Percentiles rank a stretch among this genome's conserved stretches.
phyloP scores from a whole-genome alignment of 2,329 filamentous ascomycete species.

The Fusarium keratoplasticum region DNA sequence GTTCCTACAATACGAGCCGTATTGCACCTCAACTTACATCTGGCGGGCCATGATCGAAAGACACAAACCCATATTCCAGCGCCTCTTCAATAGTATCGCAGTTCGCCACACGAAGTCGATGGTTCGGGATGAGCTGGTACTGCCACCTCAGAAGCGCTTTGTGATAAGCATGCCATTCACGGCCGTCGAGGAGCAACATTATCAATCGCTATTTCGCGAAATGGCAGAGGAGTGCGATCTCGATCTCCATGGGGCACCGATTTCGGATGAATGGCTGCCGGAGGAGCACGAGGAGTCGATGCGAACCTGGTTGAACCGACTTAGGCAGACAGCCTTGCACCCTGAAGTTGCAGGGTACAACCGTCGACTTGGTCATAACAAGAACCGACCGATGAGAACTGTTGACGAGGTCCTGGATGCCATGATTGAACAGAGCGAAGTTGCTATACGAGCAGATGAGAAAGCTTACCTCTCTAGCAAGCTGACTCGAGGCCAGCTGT shows the following conservation, averaged over 20 bases:
- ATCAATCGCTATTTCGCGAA: constrained; percentile 78
- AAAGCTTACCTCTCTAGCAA: constrained; percentile 72
- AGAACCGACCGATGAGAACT: constrained; percentile 77
- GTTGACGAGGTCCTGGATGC: constrained; percentile 87
- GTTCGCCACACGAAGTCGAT: constrained; percentile 88
- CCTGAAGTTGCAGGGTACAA: constrained; percentile 81
- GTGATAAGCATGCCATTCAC: constrained; percentile 93
- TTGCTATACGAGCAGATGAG: constrained; percentile 74
- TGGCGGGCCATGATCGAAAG: constrained; percentile 75
- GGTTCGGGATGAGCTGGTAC: constrained; percentile 79
- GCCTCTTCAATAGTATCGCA: constrained; percentile 77
- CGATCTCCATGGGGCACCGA: constrained; percentile 71
- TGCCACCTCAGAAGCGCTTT: constrained; percentile 87
- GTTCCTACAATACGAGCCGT: constrained; percentile 85
- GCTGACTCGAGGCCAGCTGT: constrained; percentile 79
- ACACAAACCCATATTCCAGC: constrained; percentile 73
- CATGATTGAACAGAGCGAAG: constrained; percentile 90
- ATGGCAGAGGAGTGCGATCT: constrained; percentile 80
- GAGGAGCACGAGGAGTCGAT: constrained; percentile 76
- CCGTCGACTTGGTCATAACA: constrained; percentile 71
- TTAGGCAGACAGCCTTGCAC: constrained; percentile 87
- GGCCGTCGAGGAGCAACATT: constrained; percentile 90
- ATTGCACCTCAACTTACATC: constrained; percentile 69
- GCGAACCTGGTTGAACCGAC: constrained; percentile 80
- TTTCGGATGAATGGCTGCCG: constrained; percentile 72